phyloP scores from a whole-genome alignment of 805 yeast genomes.

The Candida piceae region DNA sequence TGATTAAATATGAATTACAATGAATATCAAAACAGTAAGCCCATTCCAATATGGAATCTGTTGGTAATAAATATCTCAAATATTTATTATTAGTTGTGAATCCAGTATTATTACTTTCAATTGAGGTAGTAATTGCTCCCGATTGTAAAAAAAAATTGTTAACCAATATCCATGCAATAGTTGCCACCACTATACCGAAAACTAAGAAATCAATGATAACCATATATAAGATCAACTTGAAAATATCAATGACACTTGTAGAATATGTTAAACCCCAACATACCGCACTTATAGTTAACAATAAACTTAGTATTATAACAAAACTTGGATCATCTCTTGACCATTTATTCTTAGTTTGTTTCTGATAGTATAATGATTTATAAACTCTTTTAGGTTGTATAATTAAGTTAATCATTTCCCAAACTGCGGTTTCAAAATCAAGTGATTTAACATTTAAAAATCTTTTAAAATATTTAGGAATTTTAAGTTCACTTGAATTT shows the following conservation, averaged over 20 bases:
- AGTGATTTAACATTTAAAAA: conserved; percentile 70
- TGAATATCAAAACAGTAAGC: conserved; percentile 92
- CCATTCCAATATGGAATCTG: conserved; percentile 65
- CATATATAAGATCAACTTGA: conserved; percentile 73
- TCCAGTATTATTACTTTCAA: too few species aligned
- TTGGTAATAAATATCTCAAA: conserved; percentile 29
- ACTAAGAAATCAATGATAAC: conserved; percentile 77
- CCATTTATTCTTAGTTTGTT: conserved; percentile 74
- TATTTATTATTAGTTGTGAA: conserved; percentile 13
- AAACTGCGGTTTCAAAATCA: conserved; percentile 87
- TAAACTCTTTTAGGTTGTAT: conserved; percentile 78
- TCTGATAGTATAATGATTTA: conserved; percentile 74
- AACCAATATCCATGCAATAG: conserved; percentile 68
- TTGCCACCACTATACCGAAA: conserved; percentile 63
- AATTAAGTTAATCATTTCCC: conserved; percentile 80
- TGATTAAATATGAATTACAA: conserved; percentile 79
- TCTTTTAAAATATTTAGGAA: conserved; percentile 34
- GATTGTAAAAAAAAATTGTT: conserved; percentile 47
- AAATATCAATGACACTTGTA: conserved; percentile 53
- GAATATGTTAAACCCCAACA: conserved; percentile 89
- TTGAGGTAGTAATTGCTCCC: conserved; percentile 7
- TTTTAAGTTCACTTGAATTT: conserved; percentile 11
- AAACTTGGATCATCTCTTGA: conserved; percentile 92
- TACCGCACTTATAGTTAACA: conserved; percentile 68
- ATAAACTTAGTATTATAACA: conserved; percentile 61